A percentile compares a stretch with the other conserved stretches of the same genome.
phyloP scores from a whole-genome alignment of 75 land plant genomes.

The Larix kaempferi region DNA sequence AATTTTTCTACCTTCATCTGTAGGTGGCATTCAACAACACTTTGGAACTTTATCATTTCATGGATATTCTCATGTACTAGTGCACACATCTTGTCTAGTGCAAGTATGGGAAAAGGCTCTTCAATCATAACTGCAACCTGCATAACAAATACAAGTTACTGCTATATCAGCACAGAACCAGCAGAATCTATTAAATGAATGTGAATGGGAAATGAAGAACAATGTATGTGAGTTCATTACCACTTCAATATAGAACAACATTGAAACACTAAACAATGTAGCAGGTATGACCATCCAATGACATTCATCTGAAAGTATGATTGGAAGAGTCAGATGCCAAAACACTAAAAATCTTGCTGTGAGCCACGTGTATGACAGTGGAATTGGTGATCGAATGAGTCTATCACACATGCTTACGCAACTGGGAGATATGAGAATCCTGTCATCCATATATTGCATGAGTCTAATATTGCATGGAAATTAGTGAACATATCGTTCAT shows the following conservation, averaged over 20 bases:
- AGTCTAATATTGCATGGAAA: neutral
- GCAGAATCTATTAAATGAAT: too few species aligned
- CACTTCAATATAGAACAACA: constrained; percentile 60
- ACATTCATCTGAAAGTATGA: constrained; percentile 45
- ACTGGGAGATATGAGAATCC: constrained; percentile 36
- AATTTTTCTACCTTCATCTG: too few species aligned
- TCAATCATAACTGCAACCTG: constrained; percentile 45
- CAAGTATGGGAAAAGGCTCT: constrained; percentile 44
- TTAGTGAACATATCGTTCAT: neutral
- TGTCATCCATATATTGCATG: neutral
- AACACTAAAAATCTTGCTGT: constrained; percentile 44
- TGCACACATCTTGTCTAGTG: constrained; percentile 32
- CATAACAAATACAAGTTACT: too few species aligned
- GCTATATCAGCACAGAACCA: too few species aligned
- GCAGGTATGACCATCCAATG: constrained; percentile 50
- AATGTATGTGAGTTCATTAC: constrained; percentile 1
- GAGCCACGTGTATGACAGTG: constrained; percentile 45
- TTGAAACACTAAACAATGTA: constrained; percentile 43
- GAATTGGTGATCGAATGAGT: constrained; percentile 48
- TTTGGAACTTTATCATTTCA: neutral
- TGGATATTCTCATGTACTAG: constrained; percentile 11
- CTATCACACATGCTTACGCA: constrained; percentile 49
- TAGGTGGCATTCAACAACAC: too few species aligned
- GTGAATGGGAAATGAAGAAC: neutral
- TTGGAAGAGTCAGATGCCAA: constrained; percentile 44